phyloP scores from a whole-genome alignment of 1,284 basidiomycete species.

The Schizophyllum amplum region DNA sequence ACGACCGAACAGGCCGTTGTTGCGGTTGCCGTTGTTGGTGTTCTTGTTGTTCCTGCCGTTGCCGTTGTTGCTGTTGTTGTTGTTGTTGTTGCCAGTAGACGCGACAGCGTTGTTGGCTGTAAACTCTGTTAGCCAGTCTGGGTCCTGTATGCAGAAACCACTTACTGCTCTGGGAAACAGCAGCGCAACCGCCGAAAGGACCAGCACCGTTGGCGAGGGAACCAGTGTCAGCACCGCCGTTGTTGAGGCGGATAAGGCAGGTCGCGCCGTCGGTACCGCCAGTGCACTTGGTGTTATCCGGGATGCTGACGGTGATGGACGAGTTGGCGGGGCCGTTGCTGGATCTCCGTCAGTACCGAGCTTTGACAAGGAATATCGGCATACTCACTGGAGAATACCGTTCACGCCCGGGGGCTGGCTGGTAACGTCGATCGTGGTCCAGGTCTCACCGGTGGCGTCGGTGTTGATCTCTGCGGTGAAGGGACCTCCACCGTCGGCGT shows the following conservation, averaged over 20 bases:
- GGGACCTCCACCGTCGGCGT: constrained; percentile 17
- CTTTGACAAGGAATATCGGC: not conserved
- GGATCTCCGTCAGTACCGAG: not conserved
- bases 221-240: constrained; percentile 12
- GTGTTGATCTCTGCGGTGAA: constrained; percentile 16
- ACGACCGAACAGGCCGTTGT: not conserved
- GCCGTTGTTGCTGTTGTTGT: not conserved
- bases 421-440: constrained; percentile 12
- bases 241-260: constrained; percentile 16
- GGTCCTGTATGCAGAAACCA: not conserved
- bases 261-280: constrained; percentile 13
- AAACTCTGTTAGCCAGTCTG: not conserved
- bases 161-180: constrained; percentile 12
- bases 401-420: constrained; percentile 14
- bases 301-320: constrained; percentile 12
- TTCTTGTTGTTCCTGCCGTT: not conserved
- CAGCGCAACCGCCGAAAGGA: constrained; percentile 17
- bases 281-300: constrained; percentile 13
- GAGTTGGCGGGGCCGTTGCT: constrained; percentile 16
- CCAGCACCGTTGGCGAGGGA: constrained; percentile 17
- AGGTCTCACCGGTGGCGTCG: constrained; percentile 14
- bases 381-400: constrained; percentile 12
- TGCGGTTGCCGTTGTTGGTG: constrained; percentile 1
- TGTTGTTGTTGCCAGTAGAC: not conserved
- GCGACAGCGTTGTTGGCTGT: constrained; percentile 4